Base-by-base conservation (phyloP, 371 early-diverging fungal genomes). In the Smittium culicis region DNA sequence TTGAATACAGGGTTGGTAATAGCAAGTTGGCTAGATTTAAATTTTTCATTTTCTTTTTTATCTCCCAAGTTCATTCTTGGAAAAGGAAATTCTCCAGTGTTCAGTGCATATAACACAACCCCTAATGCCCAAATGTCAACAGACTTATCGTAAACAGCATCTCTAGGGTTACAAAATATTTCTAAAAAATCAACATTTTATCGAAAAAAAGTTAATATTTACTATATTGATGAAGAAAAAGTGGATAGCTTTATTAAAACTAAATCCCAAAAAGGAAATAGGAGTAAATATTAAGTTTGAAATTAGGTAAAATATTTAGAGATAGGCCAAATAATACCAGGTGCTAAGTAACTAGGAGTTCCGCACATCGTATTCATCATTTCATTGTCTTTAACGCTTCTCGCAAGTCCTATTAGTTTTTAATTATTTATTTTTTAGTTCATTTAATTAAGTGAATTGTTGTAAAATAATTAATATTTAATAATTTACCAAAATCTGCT, bases 121-220 rank as follows among this genome's bases (percentile, higher is more conserved):
- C 98, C 99, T 1, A 96, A 81, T 58, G 94, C 87, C 99, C 99
- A 99, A 80, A 93, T 88, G 74, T 99, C 99, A 16, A 92, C 91
- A 25, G 83, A 82, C 69, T 84, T 92, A 29, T 89, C 87, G 74
- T 98, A 98, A 1, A 72, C 31, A 34, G 63, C 33, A 2, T 63
- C n/a, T 14, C 63, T n/a, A n/a, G 63, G n/a, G 24, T 81, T 76
- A 27, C 83, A 80, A 1, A 83, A 85, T 55, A 74, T 69, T 5
- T 94, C 76, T 45, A 45, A 45, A 45, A 45, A 45, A 45, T 5
- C 20, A 45, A 11, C 20, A 45, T 45, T 45, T 11, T 45, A 11
- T 45, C 45, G 45, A 45, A 45, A 45, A 45, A 45, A 45, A 11
- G 45, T 11, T 20, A 11, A 45, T 45, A 45, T 11, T 11, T 45